Conservation (phyloP, 495 filamentous ascomycete species). For the Neurospora sp. region DNA sequence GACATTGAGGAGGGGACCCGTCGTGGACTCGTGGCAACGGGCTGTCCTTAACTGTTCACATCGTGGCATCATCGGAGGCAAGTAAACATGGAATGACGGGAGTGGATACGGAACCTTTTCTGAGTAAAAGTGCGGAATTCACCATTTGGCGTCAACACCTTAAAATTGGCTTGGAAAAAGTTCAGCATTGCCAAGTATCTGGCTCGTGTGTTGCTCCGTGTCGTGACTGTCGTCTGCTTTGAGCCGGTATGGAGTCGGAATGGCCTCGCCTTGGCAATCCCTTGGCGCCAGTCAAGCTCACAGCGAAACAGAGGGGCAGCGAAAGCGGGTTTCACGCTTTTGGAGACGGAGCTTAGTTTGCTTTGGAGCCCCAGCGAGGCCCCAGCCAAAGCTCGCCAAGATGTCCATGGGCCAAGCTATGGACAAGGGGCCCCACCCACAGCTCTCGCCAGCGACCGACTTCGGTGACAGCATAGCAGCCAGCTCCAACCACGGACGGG, state of each 20-base stretch:
- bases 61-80: background rate
- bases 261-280: background rate
- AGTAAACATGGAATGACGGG: background rate
- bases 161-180: background rate
- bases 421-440: conserved; percentile 5
- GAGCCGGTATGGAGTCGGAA: background rate
- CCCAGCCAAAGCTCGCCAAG: background rate
- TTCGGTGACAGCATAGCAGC: background rate
- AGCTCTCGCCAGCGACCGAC: conserved; percentile 8
- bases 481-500: background rate
- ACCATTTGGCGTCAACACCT: background rate
- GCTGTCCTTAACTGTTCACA: background rate
- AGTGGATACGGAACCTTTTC: too few relatives aligned
- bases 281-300: background rate
- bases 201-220: background rate
- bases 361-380: background rate
- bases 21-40: background rate
- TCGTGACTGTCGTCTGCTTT: background rate
- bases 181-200: background rate
- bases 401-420: background rate
- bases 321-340: background rate
- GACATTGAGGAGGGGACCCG: background rate
- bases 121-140: background rate
- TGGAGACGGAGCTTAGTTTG: background rate
- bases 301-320: background rate